These are phyloP conservation scores for Clavispora phyllophila DNA, from an alignment of 805 yeast genomes.

Conservation along the genomic window DNA sequence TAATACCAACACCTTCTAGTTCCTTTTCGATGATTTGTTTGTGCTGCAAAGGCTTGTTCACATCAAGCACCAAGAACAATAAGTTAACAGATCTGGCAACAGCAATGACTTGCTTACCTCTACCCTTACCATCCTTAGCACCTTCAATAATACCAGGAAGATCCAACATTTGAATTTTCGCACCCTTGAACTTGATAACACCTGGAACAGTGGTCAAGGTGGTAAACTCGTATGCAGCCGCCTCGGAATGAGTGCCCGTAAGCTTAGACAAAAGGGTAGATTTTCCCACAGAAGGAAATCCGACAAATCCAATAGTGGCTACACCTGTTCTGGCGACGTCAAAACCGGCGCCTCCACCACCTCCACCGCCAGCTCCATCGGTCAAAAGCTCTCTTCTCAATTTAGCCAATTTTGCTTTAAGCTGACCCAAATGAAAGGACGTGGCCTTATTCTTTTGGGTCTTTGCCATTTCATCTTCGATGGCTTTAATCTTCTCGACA, in stretches of 20 bases:
- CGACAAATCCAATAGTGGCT: slow-evolving; percentile 95
- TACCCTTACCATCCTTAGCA: slow-evolving; percentile 87
- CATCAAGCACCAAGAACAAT: slow-evolving; percentile 90
- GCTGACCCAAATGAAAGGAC: slow-evolving; percentile 93
- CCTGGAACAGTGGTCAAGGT: slow-evolving; percentile 98
- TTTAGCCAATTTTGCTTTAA: slow-evolving; percentile 94
- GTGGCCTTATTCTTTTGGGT: slow-evolving; percentile 99
- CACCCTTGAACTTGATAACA: slow-evolving; percentile 92
- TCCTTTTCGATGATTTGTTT: slow-evolving; percentile 92
- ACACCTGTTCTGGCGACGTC: slow-evolving; percentile 99
- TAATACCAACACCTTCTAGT: slow-evolving; percentile 94
- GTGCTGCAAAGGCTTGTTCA: slow-evolving; percentile 91
- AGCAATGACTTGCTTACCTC: slow-evolving; percentile 96
- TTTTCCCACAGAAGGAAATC: slow-evolving; percentile 95
- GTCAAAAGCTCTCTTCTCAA: slow-evolving; percentile 82
- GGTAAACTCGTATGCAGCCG: slow-evolving; percentile 97
- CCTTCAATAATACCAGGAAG: slow-evolving; percentile 89
- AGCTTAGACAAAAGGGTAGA: slow-evolving; percentile 80
- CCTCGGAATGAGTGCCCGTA: slow-evolving; percentile 96
- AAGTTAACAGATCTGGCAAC: slow-evolving; percentile 97
- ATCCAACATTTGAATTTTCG: slow-evolving; percentile 93
- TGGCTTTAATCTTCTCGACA: slow-evolving; percentile 65
- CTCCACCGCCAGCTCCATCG: slow-evolving; percentile 65
- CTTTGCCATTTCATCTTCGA: slow-evolving; percentile 96
- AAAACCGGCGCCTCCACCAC: slow-evolving; percentile 90